A percentile compares a stretch with the other conserved stretches of the same genome.
Conservation (phyloP, 1,284 basidiomycete genomes). For the Melampsora abietis-canadensis region DNA sequence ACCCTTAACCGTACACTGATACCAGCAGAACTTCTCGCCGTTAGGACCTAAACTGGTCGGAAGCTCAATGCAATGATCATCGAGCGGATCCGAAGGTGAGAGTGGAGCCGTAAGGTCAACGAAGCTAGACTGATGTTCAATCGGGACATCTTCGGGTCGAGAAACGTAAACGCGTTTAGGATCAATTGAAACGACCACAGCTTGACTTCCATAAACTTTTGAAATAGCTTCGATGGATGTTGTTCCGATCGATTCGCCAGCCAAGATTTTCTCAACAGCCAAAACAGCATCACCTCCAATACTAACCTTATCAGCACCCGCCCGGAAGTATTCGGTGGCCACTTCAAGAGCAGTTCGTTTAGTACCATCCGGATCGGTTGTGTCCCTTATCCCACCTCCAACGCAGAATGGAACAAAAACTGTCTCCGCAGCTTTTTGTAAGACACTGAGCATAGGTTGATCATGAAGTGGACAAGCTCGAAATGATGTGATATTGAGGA, state of each 20-base stretch:
- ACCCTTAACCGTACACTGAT: slow-evolving; percentile 93
- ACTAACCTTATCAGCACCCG: slow-evolving; percentile 95
- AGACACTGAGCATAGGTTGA: slow-evolving; percentile 96
- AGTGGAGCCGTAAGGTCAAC: slow-evolving; percentile 64
- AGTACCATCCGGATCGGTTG: slow-evolving; percentile 91
- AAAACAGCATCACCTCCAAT: slow-evolving; percentile 56
- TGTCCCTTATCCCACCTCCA: slow-evolving; percentile 96
- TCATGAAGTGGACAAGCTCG: slow-evolving; percentile 89
- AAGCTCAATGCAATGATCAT: slow-evolving; percentile 30
- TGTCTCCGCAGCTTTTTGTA: slow-evolving; percentile 79
- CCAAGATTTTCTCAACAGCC: slow-evolving; percentile 39
- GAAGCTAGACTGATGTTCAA: slow-evolving; percentile 63
- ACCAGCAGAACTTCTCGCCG: slow-evolving; percentile 86
- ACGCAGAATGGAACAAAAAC: slow-evolving; percentile 98
- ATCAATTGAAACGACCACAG: slow-evolving; percentile 96
- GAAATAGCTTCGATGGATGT: slow-evolving; percentile 94
- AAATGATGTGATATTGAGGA: slow-evolving; percentile 99
- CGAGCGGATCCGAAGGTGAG: slow-evolving; percentile 48
- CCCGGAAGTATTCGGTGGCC: slow-evolving; percentile 91
- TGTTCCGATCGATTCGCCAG: slow-evolving; percentile 45
- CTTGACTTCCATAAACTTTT: slow-evolving; percentile 85
- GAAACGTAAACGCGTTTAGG: slow-evolving; percentile 84
- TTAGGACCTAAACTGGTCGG: slow-evolving; percentile 58
- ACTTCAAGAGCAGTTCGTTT: slow-evolving; percentile 82
- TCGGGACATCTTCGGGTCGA: slow-evolving; percentile 59